Percentiles rank a stretch among this genome's conserved stretches.
These are phyloP conservation scores for Alternaria metachromatica DNA, from an alignment of 2,329 filamentous ascomycete species.

Conservation along the genomic window DNA sequence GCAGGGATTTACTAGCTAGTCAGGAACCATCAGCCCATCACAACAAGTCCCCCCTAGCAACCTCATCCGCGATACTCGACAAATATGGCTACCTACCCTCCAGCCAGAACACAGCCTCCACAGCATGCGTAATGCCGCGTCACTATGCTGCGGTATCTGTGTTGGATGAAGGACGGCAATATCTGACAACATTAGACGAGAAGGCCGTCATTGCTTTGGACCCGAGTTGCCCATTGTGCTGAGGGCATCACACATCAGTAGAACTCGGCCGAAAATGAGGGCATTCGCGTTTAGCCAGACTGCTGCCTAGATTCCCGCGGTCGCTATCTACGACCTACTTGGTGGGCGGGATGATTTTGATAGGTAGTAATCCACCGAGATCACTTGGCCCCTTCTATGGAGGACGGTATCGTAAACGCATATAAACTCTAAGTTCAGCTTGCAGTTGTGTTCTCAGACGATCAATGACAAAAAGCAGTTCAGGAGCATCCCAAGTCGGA, in stretches of 20 bases:
- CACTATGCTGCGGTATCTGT: not conserved
- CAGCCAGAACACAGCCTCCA: not conserved
- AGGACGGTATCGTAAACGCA: not conserved
- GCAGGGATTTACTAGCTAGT: conserved; percentile 9
- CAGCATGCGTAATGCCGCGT: not conserved
- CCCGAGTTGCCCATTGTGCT: not conserved
- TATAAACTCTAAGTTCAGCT: not conserved
- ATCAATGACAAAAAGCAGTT: not conserved
- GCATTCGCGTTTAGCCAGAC: not conserved
- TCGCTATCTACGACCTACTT: not conserved
- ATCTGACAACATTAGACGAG: not conserved
- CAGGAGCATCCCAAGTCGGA: not conserved
- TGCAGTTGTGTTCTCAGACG: not conserved
- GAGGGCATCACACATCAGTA: not conserved
- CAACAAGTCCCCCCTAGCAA: conserved; percentile 1
- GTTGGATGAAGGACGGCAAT: not conserved
- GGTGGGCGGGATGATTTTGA: not conserved
- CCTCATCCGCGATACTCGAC: not conserved
- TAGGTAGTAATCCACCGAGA: not conserved
- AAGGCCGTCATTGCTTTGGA: not conserved
- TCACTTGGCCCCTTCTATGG: not conserved
- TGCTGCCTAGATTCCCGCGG: not conserved
- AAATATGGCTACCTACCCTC: not conserved
- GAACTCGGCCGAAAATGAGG: not conserved
- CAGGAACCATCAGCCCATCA: conserved; percentile 7